Percentiles rank a stretch among this genome's conserved stretches.
Evolutionary conservation across 805 yeast genomes (phyloP).

Genomic region (Monosporozyma servazzii): DNA sequence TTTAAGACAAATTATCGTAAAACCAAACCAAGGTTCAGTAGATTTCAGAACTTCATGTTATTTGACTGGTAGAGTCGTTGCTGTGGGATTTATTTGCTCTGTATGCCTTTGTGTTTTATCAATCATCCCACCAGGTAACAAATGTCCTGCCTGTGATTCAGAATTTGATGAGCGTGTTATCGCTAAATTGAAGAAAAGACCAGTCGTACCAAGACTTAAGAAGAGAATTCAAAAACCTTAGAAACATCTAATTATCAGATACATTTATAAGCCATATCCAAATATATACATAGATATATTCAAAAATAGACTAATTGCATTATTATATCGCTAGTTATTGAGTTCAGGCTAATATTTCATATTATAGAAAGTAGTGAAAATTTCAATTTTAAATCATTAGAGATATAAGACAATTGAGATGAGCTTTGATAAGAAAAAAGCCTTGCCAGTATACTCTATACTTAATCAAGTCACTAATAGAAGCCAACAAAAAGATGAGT

Average conservation of each 20-base stretch:
- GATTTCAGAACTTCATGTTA: constrained; percentile 95
- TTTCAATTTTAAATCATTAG: not conserved
- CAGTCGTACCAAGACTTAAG: constrained; percentile 17
- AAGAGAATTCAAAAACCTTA: constrained; percentile 1
- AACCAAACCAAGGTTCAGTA: constrained; percentile 77
- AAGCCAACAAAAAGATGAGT: not conserved
- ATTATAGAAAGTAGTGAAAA: not conserved
- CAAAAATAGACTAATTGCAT: not conserved
- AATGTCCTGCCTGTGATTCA: constrained; percentile 84
- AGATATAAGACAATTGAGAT: not conserved
- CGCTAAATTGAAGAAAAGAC: constrained; percentile 42
- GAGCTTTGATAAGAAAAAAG: not conserved
- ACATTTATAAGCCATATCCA: not conserved
- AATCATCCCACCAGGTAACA: constrained; percentile 51
- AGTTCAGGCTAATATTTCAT: not conserved
- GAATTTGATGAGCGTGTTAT: constrained; percentile 59
- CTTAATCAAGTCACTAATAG: not conserved
- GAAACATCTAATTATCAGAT: not conserved
- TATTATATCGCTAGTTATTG: not conserved
- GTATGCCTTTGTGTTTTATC: constrained; percentile 81
- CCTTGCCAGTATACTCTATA: not conserved
- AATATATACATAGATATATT: constrained; percentile 1
- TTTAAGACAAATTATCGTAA: constrained; percentile 60
- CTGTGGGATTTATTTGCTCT: constrained; percentile 89
- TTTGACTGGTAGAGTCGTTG: constrained; percentile 80